phyloP scores from a whole-genome alignment of 2,329 filamentous ascomycete species.

The Xylaria sp. region DNA sequence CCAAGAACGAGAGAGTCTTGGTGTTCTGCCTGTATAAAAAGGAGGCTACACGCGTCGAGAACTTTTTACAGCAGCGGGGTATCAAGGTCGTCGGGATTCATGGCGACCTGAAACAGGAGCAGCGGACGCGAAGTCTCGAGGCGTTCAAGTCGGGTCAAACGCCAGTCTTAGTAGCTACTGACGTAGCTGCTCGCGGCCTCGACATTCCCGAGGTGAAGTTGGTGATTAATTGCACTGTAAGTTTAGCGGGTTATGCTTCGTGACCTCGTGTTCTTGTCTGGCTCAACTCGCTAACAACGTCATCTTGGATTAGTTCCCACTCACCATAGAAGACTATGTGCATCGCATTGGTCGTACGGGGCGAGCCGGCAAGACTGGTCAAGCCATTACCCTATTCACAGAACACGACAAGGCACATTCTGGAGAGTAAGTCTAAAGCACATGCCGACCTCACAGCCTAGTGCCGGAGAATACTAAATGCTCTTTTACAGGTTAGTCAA shows the following conservation, averaged over 20 bases:
- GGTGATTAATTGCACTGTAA: conserved; percentile 88
- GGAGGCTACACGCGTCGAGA: conserved; percentile 90
- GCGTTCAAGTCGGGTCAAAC: conserved; percentile 89
- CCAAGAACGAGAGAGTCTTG: conserved; percentile 84
- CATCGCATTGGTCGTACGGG: conserved; percentile 97
- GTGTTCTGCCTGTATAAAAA: conserved; percentile 99
- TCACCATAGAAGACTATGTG: conserved; percentile 97
- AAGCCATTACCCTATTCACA: conserved; percentile 94
- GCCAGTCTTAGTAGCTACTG: conserved; percentile 89
- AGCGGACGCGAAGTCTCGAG: conserved; percentile 86
- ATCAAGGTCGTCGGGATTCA: conserved; percentile 92
- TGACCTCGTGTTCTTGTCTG: neutral
- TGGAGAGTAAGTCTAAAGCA: conserved; percentile 74
- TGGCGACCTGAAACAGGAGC: conserved; percentile 89
- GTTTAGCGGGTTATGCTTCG: conserved; percentile 42
- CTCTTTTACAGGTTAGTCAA: conserved; percentile 77
- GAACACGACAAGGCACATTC: conserved; percentile 93
- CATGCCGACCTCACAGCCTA: neutral
- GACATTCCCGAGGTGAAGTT: conserved; percentile 96
- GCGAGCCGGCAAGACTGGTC: conserved; percentile 87
- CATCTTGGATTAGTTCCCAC: conserved; percentile 72
- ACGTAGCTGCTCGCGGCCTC: conserved; percentile 92
- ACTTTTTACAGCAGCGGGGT: conserved; percentile 80
- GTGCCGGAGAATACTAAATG: conserved; percentile 37
- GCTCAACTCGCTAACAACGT: conserved; percentile 20